These are phyloP conservation scores for Udeniomyces megalosporus DNA, from an alignment of 768 basidiomycete species.

Conservation along the genomic window DNA sequence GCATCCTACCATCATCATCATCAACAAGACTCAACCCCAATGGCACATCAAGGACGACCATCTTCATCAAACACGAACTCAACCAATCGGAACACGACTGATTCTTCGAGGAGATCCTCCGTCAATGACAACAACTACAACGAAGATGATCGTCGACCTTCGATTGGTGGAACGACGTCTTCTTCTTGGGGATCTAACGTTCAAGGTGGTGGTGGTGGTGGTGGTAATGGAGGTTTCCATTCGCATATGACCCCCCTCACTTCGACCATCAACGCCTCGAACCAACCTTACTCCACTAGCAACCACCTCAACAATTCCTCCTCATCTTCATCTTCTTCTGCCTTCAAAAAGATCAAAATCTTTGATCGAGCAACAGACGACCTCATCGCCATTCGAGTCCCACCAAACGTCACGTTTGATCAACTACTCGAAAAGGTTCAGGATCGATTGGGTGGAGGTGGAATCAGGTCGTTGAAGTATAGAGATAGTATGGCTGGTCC, in stretches of 20 bases:
- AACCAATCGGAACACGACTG: not conserved
- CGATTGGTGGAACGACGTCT: not conserved
- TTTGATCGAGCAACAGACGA: conserved; percentile 88
- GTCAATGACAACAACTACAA: no score
- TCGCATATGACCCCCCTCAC: conserved; percentile 6
- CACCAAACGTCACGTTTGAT: conserved; percentile 67
- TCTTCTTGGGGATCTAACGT: conserved; percentile 14
- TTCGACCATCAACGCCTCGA: not conserved
- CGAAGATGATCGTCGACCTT: no score
- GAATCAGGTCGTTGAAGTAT: conserved; percentile 49
- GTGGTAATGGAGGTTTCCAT: conserved; percentile 1
- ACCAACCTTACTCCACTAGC: no score
- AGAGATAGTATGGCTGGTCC: conserved; percentile 37
- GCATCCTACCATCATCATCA: no score
- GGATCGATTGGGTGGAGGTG: conserved; percentile 57
- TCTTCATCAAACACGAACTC: not conserved
- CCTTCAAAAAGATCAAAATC: conserved; percentile 78
- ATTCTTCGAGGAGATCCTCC: not conserved
- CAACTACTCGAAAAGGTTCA: conserved; percentile 88
- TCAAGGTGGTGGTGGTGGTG: no score
- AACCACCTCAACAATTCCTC: no score
- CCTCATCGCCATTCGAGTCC: conserved; percentile 89
- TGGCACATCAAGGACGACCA: no score
- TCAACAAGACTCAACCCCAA: no score
- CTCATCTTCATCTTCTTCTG: conserved; percentile 6